Evolutionary conservation across 495 filamentous ascomycete genomes (phyloP).

Genomic region (Antarctomyces pellizariae): DNA sequence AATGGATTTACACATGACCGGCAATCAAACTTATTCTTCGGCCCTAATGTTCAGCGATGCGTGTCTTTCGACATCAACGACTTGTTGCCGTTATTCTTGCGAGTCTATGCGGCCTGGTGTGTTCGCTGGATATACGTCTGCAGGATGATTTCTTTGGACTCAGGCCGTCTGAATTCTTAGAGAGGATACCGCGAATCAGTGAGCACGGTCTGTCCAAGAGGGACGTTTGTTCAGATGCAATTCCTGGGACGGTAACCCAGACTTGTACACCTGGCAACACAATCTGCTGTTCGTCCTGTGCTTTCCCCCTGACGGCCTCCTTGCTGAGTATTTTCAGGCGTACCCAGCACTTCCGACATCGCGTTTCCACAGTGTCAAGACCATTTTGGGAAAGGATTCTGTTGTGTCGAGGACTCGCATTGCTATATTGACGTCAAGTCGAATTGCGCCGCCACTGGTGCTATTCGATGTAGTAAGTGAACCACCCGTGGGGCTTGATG

Average conservation of each 20-base stretch:
- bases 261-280: slow-evolving; percentile 2
- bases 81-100: neutral
- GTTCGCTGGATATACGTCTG: neutral
- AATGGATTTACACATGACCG: neutral
- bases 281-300: slow-evolving; percentile 1
- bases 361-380: slow-evolving; percentile 1
- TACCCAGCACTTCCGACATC: neutral
- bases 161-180: too few relatives aligned
- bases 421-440: slow-evolving; percentile 2
- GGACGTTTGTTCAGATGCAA: slow-evolving; percentile 3
- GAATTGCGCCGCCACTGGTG: slow-evolving; percentile 1
- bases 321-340: neutral
- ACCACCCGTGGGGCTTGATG: too few relatives aligned
- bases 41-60: neutral
- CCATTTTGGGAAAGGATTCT: slow-evolving; percentile 1
- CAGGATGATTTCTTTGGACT: too few relatives aligned
- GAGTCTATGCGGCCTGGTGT: neutral
- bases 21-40: neutral
- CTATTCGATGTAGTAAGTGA: slow-evolving; percentile 2
- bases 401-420: neutral
- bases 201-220: slow-evolving; percentile 1
- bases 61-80: neutral
- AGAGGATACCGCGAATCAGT: too few relatives aligned
- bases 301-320: neutral
- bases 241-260: slow-evolving; percentile 1